Conservation (phyloP, 768 basidiomycete species). For the Mycena kentingensis region DNA sequence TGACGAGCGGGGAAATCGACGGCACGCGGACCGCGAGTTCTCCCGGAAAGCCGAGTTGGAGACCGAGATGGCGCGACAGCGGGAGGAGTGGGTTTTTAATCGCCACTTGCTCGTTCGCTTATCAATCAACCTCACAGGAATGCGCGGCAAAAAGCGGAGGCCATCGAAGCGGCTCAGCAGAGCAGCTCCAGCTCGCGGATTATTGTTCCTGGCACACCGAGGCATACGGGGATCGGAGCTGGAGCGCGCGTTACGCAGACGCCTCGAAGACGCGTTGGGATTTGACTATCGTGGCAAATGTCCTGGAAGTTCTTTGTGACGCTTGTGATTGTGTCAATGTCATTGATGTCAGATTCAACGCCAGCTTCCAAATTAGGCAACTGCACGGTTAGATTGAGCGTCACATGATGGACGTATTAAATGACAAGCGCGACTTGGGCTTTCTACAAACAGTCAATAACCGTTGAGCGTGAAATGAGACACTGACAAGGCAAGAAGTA, state of each 20-base stretch:
- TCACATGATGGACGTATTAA: too few relatives aligned
- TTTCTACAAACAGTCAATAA: too few relatives aligned
- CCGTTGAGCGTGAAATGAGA: too few relatives aligned
- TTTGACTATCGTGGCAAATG: too few relatives aligned
- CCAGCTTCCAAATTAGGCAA: too few relatives aligned
- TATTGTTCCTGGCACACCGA: constrained; percentile 79
- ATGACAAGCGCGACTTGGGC: too few relatives aligned
- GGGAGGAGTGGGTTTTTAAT: constrained; percentile 63
- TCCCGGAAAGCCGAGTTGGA: constrained; percentile 90
- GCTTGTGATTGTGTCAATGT: too few relatives aligned
- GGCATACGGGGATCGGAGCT: constrained; percentile 67
- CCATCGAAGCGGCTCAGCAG: constrained; percentile 56
- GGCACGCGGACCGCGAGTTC: constrained; percentile 86
- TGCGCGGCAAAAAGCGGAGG: constrained; percentile 64
- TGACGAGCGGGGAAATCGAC: constrained; percentile 78
- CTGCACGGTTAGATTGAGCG: too few relatives aligned
- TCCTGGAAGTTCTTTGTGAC: too few relatives aligned
- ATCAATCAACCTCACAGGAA: constrained; percentile 39
- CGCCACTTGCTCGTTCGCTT: constrained; percentile 1
- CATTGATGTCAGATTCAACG: too few relatives aligned
- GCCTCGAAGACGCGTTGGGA: too few relatives aligned
- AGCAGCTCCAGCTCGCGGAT: constrained; percentile 59
- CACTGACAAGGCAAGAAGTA: constrained; percentile 1
- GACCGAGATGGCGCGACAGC: constrained; percentile 83
- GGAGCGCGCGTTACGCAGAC: constrained; percentile 70